Conservation (phyloP, 164 flowering plant species). For the grape (Vitis vinifera) region DNA sequence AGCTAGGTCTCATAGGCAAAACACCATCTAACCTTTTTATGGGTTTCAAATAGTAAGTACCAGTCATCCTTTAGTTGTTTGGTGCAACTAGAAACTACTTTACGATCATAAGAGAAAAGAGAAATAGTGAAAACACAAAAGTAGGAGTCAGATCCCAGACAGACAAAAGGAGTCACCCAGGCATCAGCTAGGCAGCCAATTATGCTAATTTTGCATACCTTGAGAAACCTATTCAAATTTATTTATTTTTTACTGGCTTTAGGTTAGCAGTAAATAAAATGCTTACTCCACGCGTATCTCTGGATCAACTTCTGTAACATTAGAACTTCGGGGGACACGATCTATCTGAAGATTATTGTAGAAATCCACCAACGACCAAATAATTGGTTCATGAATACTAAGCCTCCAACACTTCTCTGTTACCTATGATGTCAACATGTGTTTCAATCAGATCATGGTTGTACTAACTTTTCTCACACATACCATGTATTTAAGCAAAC, state of each 20-base stretch:
- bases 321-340: constrained; percentile 64
- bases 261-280: constrained; percentile 6
- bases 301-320: constrained; percentile 83
- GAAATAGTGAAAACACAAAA: no score
- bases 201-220: neutral
- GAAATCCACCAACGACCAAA: constrained; percentile 85
- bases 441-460: constrained; percentile 3
- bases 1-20: no score
- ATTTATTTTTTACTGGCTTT: no score
- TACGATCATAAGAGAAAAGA: no score
- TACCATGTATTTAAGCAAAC: neutral
- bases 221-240: no score
- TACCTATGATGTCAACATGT: constrained; percentile 47
- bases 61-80: no score
- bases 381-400: constrained; percentile 90
- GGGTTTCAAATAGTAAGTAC: no score
- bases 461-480: neutral
- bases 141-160: no score
- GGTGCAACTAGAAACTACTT: no score
- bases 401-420: constrained; percentile 84
- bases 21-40: no score
- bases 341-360: constrained; percentile 73
- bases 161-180: neutral
- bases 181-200: neutral
- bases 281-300: constrained; percentile 90